Conservation (phyloP, 176 grass and related monocot genomes). For the Aegilops bicornis region DNA sequence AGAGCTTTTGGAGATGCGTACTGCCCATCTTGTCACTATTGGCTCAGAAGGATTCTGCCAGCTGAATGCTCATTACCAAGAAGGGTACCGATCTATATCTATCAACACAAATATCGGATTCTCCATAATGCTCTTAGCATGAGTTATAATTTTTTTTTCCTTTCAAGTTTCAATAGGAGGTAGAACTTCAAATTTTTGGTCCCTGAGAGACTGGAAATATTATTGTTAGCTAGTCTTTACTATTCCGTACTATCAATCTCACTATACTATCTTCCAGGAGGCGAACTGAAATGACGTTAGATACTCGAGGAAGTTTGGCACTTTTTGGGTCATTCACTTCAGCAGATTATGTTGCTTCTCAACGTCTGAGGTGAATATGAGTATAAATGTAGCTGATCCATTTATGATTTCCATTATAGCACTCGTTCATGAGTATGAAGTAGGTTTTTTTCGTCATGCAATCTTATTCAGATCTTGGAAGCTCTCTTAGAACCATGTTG, state of each 20-base stretch:
- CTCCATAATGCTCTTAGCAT: background rate
- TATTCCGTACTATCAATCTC: constrained; percentile 9
- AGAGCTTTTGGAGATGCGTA: constrained; percentile 92
- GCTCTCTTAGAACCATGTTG: background rate
- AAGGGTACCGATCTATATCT: constrained; percentile 44
- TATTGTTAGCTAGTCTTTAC: background rate
- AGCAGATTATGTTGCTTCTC: constrained; percentile 87
- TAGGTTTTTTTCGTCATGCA: background rate
- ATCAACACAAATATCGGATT: constrained; percentile 15
- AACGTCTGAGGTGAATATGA: constrained; percentile 72
- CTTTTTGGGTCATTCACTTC: constrained; percentile 84
- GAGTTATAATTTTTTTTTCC: background rate
- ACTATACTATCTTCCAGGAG: constrained; percentile 40
- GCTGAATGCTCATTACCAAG: constrained; percentile 73
- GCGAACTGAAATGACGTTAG: constrained; percentile 63
- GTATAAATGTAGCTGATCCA: too few relatives aligned
- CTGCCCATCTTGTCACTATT: constrained; percentile 91
- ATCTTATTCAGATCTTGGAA: background rate
- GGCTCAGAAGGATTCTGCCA: constrained; percentile 77
- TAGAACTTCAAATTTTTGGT: constrained; percentile 4
- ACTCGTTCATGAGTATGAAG: background rate
- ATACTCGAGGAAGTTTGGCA: constrained; percentile 87
- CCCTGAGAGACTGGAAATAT: background rate
- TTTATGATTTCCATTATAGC: background rate
- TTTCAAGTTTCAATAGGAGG: background rate